A percentile compares a stretch with the other conserved stretches of the same genome.
Conservation (phyloP, 169 alveolate genomes). For the Amoebophrya sp. region DNA sequence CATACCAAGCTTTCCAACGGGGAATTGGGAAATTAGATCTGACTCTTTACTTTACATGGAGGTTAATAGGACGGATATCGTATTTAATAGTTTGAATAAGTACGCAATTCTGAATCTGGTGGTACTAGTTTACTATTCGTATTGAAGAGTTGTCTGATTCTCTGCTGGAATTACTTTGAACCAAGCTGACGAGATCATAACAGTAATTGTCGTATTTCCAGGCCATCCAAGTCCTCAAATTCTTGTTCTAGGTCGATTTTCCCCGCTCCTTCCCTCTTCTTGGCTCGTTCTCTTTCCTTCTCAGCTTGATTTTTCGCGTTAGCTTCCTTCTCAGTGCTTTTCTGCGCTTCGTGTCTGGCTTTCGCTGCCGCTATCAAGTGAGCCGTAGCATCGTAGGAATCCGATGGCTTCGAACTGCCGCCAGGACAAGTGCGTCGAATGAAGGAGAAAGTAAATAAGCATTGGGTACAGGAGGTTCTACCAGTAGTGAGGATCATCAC, state of each 20-base stretch:
- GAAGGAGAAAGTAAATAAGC: no score
- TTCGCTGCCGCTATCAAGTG: background rate
- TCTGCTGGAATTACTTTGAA: no score
- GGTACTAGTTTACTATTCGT: no score
- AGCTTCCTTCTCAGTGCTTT: background rate
- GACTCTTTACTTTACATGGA: no score
- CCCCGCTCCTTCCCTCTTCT: background rate
- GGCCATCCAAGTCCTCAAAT: background rate
- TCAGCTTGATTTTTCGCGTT: background rate
- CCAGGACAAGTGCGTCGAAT: background rate
- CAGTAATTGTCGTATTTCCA: background rate
- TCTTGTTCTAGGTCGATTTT: background rate
- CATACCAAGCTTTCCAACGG: background rate
- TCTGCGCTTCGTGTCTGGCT: background rate
- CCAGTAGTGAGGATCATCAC: no score
- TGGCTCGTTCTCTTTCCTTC: background rate
- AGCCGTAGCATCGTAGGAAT: background rate
- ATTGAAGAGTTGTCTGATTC: no score
- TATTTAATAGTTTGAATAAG: no score
- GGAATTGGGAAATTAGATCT: no score
- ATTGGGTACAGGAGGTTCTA: no score
- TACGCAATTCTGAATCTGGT: no score
- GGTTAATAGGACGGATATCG: no score
- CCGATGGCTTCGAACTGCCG: background rate
- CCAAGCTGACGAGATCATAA: no score